Evolutionary conservation across 2,329 filamentous ascomycete genomes (phyloP).

Genomic region (Aspergillaceae sp.): DNA sequence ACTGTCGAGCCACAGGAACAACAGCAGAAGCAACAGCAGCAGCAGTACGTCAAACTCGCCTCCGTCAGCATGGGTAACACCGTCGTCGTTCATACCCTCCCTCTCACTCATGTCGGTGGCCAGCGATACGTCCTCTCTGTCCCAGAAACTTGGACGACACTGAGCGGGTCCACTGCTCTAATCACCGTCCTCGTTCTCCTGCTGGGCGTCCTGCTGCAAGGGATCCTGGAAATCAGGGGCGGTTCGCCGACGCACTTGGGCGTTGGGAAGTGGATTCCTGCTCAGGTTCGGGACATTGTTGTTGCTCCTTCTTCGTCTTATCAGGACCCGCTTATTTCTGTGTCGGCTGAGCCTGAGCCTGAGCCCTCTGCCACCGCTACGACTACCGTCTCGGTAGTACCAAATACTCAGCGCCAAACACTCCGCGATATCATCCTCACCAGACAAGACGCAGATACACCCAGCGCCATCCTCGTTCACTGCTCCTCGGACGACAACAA

Average conservation of each 20-base stretch:
- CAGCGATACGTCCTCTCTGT: conserved; percentile 64
- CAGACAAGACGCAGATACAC: conserved; percentile 13
- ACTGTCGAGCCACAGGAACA: too few species aligned
- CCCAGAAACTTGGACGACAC: conserved; percentile 45
- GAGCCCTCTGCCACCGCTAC: conserved; percentile 5
- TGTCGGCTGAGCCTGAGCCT: too few species aligned
- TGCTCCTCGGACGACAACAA: conserved; percentile 11
- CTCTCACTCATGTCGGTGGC: conserved; percentile 45
- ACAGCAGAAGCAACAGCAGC: too few species aligned
- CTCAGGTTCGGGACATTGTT: conserved; percentile 35
- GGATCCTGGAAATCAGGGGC: conserved; percentile 53
- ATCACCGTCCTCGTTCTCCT: conserved; percentile 54
- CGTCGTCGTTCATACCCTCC: conserved; percentile 69
- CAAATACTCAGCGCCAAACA: conserved; percentile 5
- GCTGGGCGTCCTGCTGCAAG: conserved; percentile 49
- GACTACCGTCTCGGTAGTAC: conserved; percentile 1
- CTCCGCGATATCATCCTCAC: conserved; percentile 23
- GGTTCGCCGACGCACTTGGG: conserved; percentile 49
- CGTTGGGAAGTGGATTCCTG: conserved; percentile 49
- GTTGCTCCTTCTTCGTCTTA: not conserved
- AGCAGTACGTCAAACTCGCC: conserved; percentile 63
- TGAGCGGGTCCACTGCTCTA: conserved; percentile 50
- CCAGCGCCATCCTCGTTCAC: conserved; percentile 14
- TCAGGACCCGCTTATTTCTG: too few species aligned
- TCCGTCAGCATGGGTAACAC: conserved; percentile 74